Evolutionary conservation across 2,329 filamentous ascomycete genomes (phyloP).

Genomic region (Dactylellina cionopaga): DNA sequence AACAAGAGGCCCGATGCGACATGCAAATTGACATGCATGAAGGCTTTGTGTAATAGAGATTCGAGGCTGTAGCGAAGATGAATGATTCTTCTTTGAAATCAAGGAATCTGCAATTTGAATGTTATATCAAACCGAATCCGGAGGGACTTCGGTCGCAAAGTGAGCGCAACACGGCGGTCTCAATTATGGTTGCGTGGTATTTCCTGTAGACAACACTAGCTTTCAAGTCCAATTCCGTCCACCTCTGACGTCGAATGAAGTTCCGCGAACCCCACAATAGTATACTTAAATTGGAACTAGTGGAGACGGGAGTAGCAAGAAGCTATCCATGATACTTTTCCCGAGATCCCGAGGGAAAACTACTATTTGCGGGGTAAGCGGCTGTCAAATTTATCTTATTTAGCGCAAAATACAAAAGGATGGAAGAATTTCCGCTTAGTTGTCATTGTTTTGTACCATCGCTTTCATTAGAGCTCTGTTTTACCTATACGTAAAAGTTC

Average conservation of each 20-base stretch:
- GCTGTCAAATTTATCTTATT: background rate
- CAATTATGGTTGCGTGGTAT: slow-evolving; percentile 7
- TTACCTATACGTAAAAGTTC: background rate
- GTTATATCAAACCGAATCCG: background rate
- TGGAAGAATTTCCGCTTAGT: too few relatives aligned
- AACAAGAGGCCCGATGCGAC: background rate
- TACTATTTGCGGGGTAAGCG: slow-evolving; percentile 20
- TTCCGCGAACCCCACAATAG: background rate
- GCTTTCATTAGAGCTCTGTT: background rate
- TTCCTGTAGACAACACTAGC: slow-evolving; percentile 12
- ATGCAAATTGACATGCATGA: background rate
- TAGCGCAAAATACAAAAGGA: background rate
- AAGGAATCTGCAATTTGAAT: background rate
- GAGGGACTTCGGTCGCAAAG: too few relatives aligned
- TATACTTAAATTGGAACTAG: background rate
- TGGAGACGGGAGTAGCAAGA: background rate
- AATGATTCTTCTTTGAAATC: background rate
- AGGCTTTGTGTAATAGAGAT: background rate
- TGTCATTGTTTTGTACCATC: too few relatives aligned
- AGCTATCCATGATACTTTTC: slow-evolving; percentile 2
- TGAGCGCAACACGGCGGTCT: too few relatives aligned
- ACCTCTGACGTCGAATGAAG: slow-evolving; percentile 11
- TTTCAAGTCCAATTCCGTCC: background rate
- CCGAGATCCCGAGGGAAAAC: slow-evolving; percentile 8
- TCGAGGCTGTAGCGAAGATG: background rate